Evolutionary conservation across 768 basidiomycete species (phyloP).

Genomic region (Termitomyces sp.): DNA sequence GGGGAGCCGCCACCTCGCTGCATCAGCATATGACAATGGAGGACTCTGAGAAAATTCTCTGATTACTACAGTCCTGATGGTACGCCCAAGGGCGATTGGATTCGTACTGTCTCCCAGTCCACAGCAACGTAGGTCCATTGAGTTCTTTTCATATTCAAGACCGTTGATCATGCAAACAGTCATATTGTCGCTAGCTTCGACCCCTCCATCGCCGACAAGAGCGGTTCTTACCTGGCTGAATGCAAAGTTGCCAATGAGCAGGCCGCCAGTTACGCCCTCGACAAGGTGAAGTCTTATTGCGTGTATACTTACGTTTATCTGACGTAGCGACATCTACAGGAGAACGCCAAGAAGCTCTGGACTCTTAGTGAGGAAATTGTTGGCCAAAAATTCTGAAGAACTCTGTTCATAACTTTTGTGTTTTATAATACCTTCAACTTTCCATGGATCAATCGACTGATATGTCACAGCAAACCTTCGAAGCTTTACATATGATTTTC

Average conservation of each 20-base stretch:
- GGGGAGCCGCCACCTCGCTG: conserved; percentile 4
- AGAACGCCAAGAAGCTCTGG: conserved; percentile 11
- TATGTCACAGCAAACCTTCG: too few species aligned
- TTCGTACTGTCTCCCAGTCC: not conserved
- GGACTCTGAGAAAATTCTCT: conserved; percentile 6
- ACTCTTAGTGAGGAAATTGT: conserved; percentile 12
- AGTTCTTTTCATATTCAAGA: not conserved
- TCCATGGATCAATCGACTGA: too few species aligned
- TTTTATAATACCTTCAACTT: not conserved
- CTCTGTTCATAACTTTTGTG: too few species aligned
- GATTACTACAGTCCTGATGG: conserved; percentile 8
- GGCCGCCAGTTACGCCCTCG: conserved; percentile 4
- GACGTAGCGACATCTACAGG: not conserved
- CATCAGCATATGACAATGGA: conserved; percentile 9
- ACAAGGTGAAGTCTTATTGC: not conserved
- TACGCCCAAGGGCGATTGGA: conserved; percentile 3
- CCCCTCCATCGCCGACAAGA: conserved; percentile 7
- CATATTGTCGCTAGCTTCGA: conserved; percentile 8
- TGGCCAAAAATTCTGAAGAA: conserved; percentile 5
- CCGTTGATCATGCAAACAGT: not conserved
- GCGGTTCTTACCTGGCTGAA: conserved; percentile 6
- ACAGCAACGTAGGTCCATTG: conserved; percentile 2
- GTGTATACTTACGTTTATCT: not conserved
- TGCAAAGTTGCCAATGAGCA: conserved; percentile 7
- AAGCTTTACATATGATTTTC: too few species aligned